Evolutionary conservation across 2,329 filamentous ascomycete genomes (phyloP), one percentile per base, ranked within the genome.

Genomic region (Fusarium neocosmosporiellum): DNA sequence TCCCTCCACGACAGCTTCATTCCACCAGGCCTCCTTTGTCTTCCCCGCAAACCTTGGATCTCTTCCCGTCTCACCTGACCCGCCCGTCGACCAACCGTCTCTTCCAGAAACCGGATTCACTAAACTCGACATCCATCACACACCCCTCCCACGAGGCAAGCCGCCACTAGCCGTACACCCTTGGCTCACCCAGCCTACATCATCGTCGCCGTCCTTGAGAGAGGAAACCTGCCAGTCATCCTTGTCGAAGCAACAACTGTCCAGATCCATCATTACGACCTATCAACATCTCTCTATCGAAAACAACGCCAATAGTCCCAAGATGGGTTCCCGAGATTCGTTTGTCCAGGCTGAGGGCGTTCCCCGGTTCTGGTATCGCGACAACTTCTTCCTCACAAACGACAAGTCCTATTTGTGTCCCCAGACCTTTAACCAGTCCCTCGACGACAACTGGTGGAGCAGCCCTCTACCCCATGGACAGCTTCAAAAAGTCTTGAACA

Each of bases 391-490:
- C 73, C 83, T 92, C 79, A 92, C 90, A 31, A 92, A 89, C 39
- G 87, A 92, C 76, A 86, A 86, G 33, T 77, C 81, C 11, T 86
- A 89, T 60, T 80, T 93, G 67, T 86, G 90, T 60, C 81, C 88
- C 27, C 79, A 84, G 37, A 85, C 85, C 36, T 82, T 92, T 73
- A 89, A 89, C 75, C 81, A 83, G 7, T 88, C 87, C 24, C 88
- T 92, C 71, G 84, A 78, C 18, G 88, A 91, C 39, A 80, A 88
- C 77, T 91, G 90, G 84, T 92, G 91, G 90, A 86, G 89, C 24
- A 84, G 84, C 50, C 79, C 86, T 4, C 79, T 90, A 7, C 84
- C 88, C 2, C 82, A 86, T 20, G 79, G 82, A 0, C 80, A 83
- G 29, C 81, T 91, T 65, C 82, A 84, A 65, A 86, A 84, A 66